These are phyloP conservation scores for Melampsora occidentalis DNA, from an alignment of 1,284 basidiomycete genomes.

Conservation along the genomic window DNA sequence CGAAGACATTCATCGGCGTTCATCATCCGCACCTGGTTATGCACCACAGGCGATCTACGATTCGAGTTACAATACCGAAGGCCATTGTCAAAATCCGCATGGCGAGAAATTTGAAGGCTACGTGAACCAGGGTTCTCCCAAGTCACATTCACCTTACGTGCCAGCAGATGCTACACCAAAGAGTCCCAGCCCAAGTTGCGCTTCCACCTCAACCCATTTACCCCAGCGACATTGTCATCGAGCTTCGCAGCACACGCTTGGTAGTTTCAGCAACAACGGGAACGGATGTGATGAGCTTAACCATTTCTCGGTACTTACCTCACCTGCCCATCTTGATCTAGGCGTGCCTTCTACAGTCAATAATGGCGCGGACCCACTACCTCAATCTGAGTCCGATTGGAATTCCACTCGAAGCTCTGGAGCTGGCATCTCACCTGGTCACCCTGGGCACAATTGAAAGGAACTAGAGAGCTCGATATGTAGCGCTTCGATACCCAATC, in stretches of 20 bases:
- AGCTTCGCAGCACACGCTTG: constrained; percentile 30
- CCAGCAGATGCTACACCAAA: background rate
- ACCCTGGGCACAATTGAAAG: background rate
- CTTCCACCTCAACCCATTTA: constrained; percentile 35
- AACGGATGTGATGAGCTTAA: constrained; percentile 12
- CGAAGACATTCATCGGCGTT: background rate
- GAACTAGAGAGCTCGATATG: background rate
- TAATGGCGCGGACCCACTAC: background rate
- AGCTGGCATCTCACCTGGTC: constrained; percentile 1
- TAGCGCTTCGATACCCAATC: too few relatives aligned
- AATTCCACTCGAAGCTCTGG: constrained; percentile 11
- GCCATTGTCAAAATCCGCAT: background rate
- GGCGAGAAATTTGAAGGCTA: background rate
- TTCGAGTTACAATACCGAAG: constrained; percentile 2
- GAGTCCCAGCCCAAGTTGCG: constrained; percentile 38
- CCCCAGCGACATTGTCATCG: constrained; percentile 14
- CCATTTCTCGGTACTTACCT: constrained; percentile 38
- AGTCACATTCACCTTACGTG: constrained; percentile 22
- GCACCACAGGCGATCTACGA: constrained; percentile 7
- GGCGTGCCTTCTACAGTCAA: background rate
- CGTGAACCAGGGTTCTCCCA: constrained; percentile 24
- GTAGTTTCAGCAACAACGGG: constrained; percentile 16
- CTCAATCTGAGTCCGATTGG: constrained; percentile 28
- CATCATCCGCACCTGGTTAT: constrained; percentile 22
- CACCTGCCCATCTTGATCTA: constrained; percentile 23